Conservation (phyloP, 2,329 filamentous ascomycete genomes). For the Rhexocercosporidium sp. region DNA sequence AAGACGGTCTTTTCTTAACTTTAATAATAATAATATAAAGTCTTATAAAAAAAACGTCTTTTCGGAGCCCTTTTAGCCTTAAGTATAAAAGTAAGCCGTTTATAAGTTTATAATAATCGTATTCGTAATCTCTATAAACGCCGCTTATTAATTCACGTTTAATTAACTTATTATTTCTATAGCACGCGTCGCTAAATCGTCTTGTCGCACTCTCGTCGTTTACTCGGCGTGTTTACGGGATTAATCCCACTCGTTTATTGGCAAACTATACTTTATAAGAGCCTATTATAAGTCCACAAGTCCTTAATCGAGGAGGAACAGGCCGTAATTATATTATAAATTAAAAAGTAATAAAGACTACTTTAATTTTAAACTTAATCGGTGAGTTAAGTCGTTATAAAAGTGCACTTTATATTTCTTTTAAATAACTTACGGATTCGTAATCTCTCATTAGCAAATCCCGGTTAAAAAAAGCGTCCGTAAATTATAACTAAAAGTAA, state of each 20-base stretch:
- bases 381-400: too few species aligned
- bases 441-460: not conserved
- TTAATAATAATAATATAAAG: not conserved
- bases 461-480: not conserved
- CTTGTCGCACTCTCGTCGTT: not conserved
- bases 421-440: not conserved
- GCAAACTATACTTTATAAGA: too few species aligned
- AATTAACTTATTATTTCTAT: not conserved
- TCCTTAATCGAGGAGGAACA: too few species aligned
- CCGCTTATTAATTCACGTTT: not conserved
- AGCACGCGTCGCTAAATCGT: not conserved
- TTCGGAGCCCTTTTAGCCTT: not conserved
- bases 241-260: not conserved
- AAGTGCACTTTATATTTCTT: not conserved
- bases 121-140: not conserved
- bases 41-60: not conserved
- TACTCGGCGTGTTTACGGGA: not conserved
- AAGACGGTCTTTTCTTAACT: not conserved
- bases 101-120: not conserved
- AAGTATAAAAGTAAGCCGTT: not conserved
- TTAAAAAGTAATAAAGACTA: too few species aligned
- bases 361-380: too few species aligned
- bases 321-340: too few species aligned
- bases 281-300: too few species aligned
- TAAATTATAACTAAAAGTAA: not conserved